Evolutionary conservation across 345 rosid species (phyloP), one percentile per base, ranked within the genome.

Genomic region (Dimocarpus longan): DNA sequence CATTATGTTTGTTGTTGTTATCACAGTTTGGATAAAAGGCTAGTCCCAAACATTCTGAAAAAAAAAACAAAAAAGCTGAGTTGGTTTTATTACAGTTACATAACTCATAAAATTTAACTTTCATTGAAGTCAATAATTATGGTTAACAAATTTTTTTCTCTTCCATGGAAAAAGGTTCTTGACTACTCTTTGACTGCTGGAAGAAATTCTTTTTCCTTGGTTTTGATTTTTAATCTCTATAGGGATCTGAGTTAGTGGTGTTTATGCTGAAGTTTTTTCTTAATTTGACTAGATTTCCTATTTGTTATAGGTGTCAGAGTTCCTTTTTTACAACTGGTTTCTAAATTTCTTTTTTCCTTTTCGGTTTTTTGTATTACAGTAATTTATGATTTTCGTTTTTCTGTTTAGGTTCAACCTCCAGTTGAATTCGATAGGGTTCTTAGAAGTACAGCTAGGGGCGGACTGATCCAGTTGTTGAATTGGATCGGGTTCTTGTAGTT

Each of bases 41-140:
- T 39, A 37, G 32, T 28, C 52, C 62, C 40, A 8, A 1, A 46
- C 78, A 66, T 12, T 73, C 63, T n/a, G n/a, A n/a, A n/a, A n/a
- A n/a, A n/a, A n/a, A n/a, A n/a, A n/a, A n/a, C n/a, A n/a, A n/a
- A 26, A 42, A 26, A 48, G 52, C 68, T 43, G 26, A 24, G 9
- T 32, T 8, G 12, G 11, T 39, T 5, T 10, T 5, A 18, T 39
- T 37, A 22, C 64, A 18, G 18, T 46, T 8, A 46, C 75, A 74
- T 0, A 7, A n/a, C 15, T 9, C 63, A 21, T 74, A 74, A 79
- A 79, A 74, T 44, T 68, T 13, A 2, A 78, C 67, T 32, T n/a
- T 59, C 68, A 73, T 40, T 6, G 69, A 44, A 57, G 48, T 3
- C 42, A 2, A 13, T 32, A 74, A 37, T 74, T 70, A 74, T 32